phyloP scores from a whole-genome alignment of 345 rosid genomes.

The Eucalyptus polybractea region DNA sequence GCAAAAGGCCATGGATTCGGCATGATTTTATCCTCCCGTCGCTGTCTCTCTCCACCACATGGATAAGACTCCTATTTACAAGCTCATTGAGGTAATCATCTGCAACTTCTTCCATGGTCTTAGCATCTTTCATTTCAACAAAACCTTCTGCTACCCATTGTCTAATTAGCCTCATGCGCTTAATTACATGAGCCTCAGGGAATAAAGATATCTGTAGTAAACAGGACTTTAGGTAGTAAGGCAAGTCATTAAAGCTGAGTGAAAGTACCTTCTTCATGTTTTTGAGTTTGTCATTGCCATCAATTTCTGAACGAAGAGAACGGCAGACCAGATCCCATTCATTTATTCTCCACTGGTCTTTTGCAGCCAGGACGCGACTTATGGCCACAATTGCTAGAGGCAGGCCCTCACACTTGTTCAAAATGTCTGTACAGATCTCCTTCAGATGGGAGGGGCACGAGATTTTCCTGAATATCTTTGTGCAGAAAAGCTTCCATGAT shows the following conservation, averaged over 20 bases:
- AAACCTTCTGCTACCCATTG: constrained; percentile 38
- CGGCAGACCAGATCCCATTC: constrained; percentile 22
- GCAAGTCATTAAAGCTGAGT: constrained; percentile 32
- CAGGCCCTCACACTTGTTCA: constrained; percentile 20
- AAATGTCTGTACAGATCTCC: constrained; percentile 5
- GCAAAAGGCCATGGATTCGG: constrained; percentile 23
- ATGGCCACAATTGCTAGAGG: constrained; percentile 36
- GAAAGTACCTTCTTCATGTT: constrained; percentile 19
- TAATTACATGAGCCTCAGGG: constrained; percentile 12
- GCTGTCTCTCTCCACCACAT: constrained; percentile 1
- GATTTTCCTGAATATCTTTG: constrained; percentile 5
- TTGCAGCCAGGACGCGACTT: constrained; percentile 22
- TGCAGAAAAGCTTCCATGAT: constrained; percentile 16
- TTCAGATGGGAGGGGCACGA: constrained; percentile 12
- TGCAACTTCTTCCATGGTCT: constrained; percentile 28
- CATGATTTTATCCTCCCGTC: constrained; percentile 19
- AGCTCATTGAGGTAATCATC: constrained; percentile 29
- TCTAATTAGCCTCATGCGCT: constrained; percentile 9
- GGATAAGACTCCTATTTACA: constrained; percentile 22
- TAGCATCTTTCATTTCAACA: constrained; percentile 20
- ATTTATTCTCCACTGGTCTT: constrained; percentile 3
- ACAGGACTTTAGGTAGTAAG: constrained; percentile 26
- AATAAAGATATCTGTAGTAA: constrained; percentile 28
- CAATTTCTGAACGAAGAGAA: constrained; percentile 14
- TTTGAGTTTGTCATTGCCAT: constrained; percentile 12